phyloP scores from a whole-genome alignment of 768 basidiomycete species.

The Polyporus arcularius region DNA sequence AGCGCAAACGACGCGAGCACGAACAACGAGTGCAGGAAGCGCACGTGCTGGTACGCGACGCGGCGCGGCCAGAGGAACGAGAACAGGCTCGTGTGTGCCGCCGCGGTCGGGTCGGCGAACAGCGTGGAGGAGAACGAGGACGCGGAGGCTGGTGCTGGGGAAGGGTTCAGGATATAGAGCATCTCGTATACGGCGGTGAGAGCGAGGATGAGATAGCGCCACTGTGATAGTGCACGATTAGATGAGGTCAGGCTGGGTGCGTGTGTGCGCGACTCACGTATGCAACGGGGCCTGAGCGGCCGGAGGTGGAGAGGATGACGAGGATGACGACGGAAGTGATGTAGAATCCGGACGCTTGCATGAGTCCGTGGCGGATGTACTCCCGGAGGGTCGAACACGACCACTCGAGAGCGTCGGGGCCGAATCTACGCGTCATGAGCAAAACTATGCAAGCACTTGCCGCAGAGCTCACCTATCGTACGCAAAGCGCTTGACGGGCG shows the following conservation, averaged over 20 bases:
- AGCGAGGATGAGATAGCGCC: conserved; percentile 79
- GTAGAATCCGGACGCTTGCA: conserved; percentile 66
- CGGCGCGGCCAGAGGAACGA: conserved; percentile 58
- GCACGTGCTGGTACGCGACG: conserved; percentile 74
- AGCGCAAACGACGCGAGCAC: conserved; percentile 74
- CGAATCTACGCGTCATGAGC: conserved; percentile 56
- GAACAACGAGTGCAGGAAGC: conserved; percentile 77
- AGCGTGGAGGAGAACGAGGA: conserved; percentile 29
- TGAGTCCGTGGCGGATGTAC: conserved; percentile 65
- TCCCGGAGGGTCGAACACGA: conserved; percentile 68
- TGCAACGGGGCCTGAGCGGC: conserved; percentile 57
- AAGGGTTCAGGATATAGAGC: conserved; percentile 62
- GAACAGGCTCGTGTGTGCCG: conserved; percentile 31
- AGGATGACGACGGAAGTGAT: conserved; percentile 58
- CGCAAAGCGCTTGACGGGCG: conserved; percentile 78
- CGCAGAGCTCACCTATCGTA: conserved; percentile 68
- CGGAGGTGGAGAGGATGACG: conserved; percentile 63
- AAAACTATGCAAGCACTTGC: background rate
- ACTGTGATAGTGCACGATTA: conserved; percentile 56
- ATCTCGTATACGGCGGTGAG: conserved; percentile 63
- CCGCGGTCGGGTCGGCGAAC: conserved; percentile 24
- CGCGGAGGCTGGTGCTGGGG: conserved; percentile 36
- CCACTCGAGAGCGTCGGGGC: conserved; percentile 72
- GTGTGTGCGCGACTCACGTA: conserved; percentile 49
- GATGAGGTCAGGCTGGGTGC: too few species aligned